Percentiles rank a stretch among this genome's conserved stretches.
phyloP scores from a whole-genome alignment of 2,329 filamentous ascomycete genomes.

The Penicillium sp. region DNA sequence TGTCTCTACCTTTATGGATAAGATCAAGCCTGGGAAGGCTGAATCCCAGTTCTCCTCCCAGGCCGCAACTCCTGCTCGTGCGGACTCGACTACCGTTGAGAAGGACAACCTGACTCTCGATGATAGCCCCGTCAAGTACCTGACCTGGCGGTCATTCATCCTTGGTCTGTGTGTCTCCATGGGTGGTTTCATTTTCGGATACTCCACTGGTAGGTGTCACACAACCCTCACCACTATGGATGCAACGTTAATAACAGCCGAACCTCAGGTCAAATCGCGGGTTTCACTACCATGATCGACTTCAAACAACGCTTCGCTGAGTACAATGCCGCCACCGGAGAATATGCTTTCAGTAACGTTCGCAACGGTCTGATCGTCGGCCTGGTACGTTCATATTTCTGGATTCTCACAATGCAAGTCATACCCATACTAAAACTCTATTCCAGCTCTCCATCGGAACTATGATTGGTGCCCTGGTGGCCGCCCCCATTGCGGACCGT shows the following conservation, averaged over 20 bases:
- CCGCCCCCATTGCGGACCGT: constrained; percentile 47
- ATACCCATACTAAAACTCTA: constrained; percentile 13
- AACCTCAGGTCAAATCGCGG: constrained; percentile 43
- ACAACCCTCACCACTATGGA: background rate
- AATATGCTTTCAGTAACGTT: constrained; percentile 46
- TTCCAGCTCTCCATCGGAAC: constrained; percentile 46
- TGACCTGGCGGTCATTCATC: constrained; percentile 46
- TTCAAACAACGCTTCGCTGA: constrained; percentile 46
- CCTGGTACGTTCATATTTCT: constrained; percentile 35
- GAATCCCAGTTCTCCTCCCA: constrained; percentile 36
- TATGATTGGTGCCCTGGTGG: constrained; percentile 44
- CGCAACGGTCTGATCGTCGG: constrained; percentile 48
- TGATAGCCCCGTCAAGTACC: constrained; percentile 44
- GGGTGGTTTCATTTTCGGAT: constrained; percentile 51
- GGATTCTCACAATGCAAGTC: background rate
- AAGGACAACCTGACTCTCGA: constrained; percentile 38
- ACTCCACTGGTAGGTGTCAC: constrained; percentile 40
- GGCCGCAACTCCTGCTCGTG: constrained; percentile 34
- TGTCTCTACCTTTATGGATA: constrained; percentile 29
- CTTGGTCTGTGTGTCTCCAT: constrained; percentile 49
- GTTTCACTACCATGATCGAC: constrained; percentile 49
- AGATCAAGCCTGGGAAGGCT: constrained; percentile 30
- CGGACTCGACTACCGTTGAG: constrained; percentile 33
- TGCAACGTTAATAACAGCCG: constrained; percentile 7
- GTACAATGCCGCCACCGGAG: constrained; percentile 28